Base-by-base conservation (phyloP, 768 basidiomycete genomes). In the Trametes villosa region DNA sequence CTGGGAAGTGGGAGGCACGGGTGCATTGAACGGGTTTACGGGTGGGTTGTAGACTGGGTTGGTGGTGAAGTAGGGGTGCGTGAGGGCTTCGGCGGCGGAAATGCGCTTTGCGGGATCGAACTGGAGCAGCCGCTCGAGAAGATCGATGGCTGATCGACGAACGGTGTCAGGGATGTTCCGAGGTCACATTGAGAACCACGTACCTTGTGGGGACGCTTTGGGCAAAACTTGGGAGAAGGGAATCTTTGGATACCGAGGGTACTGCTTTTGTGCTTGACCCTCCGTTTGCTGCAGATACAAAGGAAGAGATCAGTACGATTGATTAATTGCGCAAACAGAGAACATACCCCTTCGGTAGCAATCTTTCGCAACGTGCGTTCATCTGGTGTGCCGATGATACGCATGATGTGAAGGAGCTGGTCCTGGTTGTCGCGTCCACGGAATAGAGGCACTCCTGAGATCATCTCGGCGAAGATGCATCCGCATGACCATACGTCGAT, bases 391-490 rank as follows among this genome's bases (percentile, higher is more conserved):
- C 97, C 97, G 60, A 98, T 86, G 49, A 98, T 92, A 68, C 95
- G 85, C 88, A 98, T 96, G 71, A 99, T 99, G 68, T 96, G 94
- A 45, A 94, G 81, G n/a, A 99, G 80, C 72, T 99, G 97, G 74
- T 99, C 97, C 65, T 95, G 91, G 70, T 98, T 98, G 73, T 98
- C 97, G 63, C 96, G 81, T 22, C 97, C 97, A 65, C 96, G 83
- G 82, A 99, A 99, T 29, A 99, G 83, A 27, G 97, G 97, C 6
- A 95, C 90, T 1, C 97, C 97, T 20, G 92, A 89, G 60, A 99
- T 98, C 96, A 99, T 98, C 77, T 99, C 97, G 20, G 97, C 96
- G 72, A 99, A 97, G 71, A 99, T 99, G 73, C 97, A 98, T 11
- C 97, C 97, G 58, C 94, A 96, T 15, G 93, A 95, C 97, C 97